These are phyloP conservation scores for Pilasporangium apinafurcum DNA, from an alignment of 352 stramenopile genomes.

Conservation along the genomic window DNA sequence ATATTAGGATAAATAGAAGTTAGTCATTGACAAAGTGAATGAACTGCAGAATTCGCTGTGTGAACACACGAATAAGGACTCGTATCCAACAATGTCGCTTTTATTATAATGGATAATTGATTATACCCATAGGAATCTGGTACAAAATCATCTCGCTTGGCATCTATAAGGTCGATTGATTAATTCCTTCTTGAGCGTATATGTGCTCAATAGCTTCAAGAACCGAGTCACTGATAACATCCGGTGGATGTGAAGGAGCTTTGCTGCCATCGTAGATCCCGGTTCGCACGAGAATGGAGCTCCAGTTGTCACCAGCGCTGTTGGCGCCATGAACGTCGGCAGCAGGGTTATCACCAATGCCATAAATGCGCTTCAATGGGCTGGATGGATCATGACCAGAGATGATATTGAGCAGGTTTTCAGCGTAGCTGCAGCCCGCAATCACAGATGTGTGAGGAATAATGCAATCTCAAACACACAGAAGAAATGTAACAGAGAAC, in stretches of 20 bases:
- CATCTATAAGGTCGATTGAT: slow-evolving; percentile 28
- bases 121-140: too few relatives aligned
- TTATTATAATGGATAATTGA: too few relatives aligned
- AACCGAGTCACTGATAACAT: slow-evolving; percentile 56
- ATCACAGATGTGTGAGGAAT: not conserved
- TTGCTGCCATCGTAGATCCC: slow-evolving; percentile 74
- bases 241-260: slow-evolving; percentile 52
- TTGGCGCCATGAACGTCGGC: slow-evolving; percentile 87
- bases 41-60: too few relatives aligned
- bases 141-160: not conserved
- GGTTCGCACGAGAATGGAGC: slow-evolving; percentile 81
- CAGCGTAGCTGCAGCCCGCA: slow-evolving; percentile 36
- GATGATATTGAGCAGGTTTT: slow-evolving; percentile 61
- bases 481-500: slow-evolving; percentile 8
- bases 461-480: not conserved
- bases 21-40: not conserved
- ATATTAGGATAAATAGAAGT: slow-evolving; percentile 1
- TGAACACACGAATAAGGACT: too few relatives aligned
- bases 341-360: slow-evolving; percentile 86
- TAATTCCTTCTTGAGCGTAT: slow-evolving; percentile 50
- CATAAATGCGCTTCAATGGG: slow-evolving; percentile 67
- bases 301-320: slow-evolving; percentile 74
- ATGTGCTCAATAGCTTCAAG: slow-evolving; percentile 77
- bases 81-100: too few relatives aligned
- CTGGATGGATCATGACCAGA: slow-evolving; percentile 23